These are phyloP conservation scores for Hansenula lynferdii DNA, from an alignment of 1,139 yeast genomes.

Conservation along the genomic window DNA sequence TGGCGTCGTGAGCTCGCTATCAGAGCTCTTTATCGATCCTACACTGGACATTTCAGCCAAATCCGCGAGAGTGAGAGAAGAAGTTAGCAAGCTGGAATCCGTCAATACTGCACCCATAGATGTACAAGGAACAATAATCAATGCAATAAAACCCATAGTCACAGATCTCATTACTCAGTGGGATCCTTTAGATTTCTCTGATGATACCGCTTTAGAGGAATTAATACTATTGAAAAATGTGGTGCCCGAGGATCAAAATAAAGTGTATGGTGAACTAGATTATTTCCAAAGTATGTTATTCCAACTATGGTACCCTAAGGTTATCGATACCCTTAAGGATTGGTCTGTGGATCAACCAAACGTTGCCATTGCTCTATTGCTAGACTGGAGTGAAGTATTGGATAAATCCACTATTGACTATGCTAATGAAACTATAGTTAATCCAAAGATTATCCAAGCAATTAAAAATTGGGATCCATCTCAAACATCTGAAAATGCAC, in stretches of 20 bases:
- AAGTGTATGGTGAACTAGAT: constrained; percentile 14
- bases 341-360: constrained; percentile 31
- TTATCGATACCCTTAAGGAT: constrained; percentile 24
- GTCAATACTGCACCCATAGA: constrained; percentile 5
- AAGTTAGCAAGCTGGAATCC: background rate
- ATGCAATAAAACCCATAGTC: constrained; percentile 26
- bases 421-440: constrained; percentile 25
- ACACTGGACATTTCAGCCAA: background rate
- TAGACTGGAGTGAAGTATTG: constrained; percentile 39
- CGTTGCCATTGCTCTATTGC: constrained; percentile 27
- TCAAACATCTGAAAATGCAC: constrained; percentile 14
- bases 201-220: constrained; percentile 15
- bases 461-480: constrained; percentile 31
- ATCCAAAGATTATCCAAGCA: constrained; percentile 31
- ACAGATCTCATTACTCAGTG: constrained; percentile 26
- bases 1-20: background rate
- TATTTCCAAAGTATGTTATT: constrained; percentile 32
- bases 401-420: constrained; percentile 28
- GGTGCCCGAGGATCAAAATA: constrained; percentile 7
- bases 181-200: constrained; percentile 33
- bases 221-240: constrained; percentile 24
- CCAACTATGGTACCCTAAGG: constrained; percentile 30
- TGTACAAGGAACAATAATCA: constrained; percentile 25
- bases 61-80: background rate
- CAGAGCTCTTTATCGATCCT: background rate